phyloP scores from a whole-genome alignment of 768 basidiomycete genomes.

The Suillus ampliporus region DNA sequence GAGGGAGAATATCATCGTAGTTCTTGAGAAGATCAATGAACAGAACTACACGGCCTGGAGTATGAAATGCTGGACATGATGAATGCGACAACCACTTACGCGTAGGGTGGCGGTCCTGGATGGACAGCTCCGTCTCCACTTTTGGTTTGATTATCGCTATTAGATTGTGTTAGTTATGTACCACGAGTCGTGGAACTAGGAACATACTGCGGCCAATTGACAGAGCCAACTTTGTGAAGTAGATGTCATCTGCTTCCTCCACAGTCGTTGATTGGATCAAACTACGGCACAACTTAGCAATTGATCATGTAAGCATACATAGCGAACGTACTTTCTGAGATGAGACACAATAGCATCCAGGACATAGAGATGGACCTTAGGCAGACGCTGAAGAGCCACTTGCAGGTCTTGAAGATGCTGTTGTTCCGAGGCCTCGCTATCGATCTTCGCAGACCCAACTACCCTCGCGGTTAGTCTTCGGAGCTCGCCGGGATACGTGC shows the following conservation, averaged over 20 bases:
- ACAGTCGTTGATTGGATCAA: slow-evolving; percentile 70
- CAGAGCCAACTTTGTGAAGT: slow-evolving; percentile 84
- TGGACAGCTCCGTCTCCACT: slow-evolving; percentile 79
- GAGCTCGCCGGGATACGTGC: background rate
- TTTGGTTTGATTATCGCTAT: slow-evolving; percentile 84
- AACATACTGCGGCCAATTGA: slow-evolving; percentile 84
- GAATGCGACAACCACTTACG: slow-evolving; percentile 46
- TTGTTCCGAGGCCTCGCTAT: slow-evolving; percentile 57
- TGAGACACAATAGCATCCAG: slow-evolving; percentile 82
- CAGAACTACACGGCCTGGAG: slow-evolving; percentile 53
- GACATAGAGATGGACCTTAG: slow-evolving; percentile 80
- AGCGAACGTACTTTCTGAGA: slow-evolving; percentile 61
- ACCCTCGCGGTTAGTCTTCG: slow-evolving; percentile 2
- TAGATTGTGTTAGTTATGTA: slow-evolving; percentile 12
- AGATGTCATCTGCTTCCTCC: slow-evolving; percentile 80
- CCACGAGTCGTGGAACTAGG: background rate
- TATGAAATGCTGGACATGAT: background rate
- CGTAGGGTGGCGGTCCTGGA: slow-evolving; percentile 90
- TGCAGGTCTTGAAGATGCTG: slow-evolving; percentile 68
- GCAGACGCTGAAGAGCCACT: slow-evolving; percentile 68
- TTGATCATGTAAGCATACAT: slow-evolving; percentile 1
- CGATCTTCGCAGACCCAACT: slow-evolving; percentile 65
- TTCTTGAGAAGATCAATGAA: slow-evolving; percentile 85
- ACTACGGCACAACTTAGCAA: slow-evolving; percentile 41
- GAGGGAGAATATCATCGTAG: slow-evolving; percentile 76